phyloP scores from a whole-genome alignment of 116 monocot genomes.

The Papilionanthe hybrid region DNA sequence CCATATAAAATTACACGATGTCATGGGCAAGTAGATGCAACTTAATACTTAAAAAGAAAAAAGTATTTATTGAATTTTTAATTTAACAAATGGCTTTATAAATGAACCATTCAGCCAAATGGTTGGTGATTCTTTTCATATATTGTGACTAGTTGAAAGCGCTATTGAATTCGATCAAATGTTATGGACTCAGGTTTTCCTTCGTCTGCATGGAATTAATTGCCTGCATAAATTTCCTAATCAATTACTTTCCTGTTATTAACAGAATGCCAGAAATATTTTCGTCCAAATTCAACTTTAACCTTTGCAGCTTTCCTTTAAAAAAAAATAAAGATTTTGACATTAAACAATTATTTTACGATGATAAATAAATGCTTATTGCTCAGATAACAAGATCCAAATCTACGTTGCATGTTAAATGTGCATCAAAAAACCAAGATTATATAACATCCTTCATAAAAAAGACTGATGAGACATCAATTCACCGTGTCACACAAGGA shows the following conservation, averaged over 20 bases:
- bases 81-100: too few relatives aligned
- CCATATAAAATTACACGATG: too few relatives aligned
- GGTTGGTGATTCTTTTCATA: too few relatives aligned
- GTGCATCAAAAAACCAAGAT: background rate
- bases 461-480: background rate
- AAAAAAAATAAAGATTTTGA: background rate
- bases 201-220: too few relatives aligned
- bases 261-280: background rate
- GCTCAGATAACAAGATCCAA: background rate
- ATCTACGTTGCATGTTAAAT: background rate
- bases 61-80: too few relatives aligned
- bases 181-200: too few relatives aligned
- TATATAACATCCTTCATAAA: background rate
- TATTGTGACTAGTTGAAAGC: too few relatives aligned
- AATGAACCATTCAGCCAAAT: too few relatives aligned
- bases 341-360: background rate
- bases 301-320: background rate
- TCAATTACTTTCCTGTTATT: background rate
- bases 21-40: too few relatives aligned
- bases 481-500: background rate
- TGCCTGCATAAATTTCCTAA: too few relatives aligned
- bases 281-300: background rate
- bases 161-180: too few relatives aligned
- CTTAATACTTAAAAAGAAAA: too few relatives aligned
- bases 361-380: background rate